Conservation (phyloP, 208 protist genomes). For the Leishmania aethiopica region DNA sequence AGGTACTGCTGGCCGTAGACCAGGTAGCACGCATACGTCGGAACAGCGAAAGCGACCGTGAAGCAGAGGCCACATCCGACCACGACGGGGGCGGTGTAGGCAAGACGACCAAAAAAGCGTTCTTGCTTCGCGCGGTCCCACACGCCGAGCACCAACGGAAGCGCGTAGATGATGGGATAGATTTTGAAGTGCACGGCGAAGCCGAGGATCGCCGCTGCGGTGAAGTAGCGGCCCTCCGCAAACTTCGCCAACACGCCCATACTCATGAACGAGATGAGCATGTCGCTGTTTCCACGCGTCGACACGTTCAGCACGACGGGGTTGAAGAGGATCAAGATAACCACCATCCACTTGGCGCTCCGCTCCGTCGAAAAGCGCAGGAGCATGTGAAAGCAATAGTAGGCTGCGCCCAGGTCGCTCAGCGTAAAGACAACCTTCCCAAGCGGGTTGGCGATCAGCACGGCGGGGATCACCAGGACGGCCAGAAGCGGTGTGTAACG, state of each 20-base stretch:
- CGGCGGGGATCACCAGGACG: conserved; percentile 79
- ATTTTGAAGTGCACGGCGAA: conserved; percentile 93
- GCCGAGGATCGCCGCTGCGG: conserved; percentile 66
- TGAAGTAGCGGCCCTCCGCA: conserved; percentile 43
- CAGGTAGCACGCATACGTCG: conserved; percentile 59
- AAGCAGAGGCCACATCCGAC: conserved; percentile 53
- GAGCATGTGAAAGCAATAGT: conserved; percentile 72
- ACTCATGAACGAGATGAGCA: conserved; percentile 89
- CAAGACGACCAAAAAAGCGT: conserved; percentile 8
- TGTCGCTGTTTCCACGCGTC: conserved; percentile 95
- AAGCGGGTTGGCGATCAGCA: conserved; percentile 50
- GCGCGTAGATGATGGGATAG: conserved; percentile 93
- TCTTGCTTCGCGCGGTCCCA: conserved; percentile 34
- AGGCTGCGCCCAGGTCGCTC: conserved; percentile 80
- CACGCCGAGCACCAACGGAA: conserved; percentile 75
- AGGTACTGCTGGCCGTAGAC: conserved; percentile 81
- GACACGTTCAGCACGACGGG: conserved; percentile 93
- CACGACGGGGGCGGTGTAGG: conserved; percentile 20
- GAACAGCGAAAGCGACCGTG: conserved; percentile 45
- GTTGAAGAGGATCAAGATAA: conserved; percentile 90
- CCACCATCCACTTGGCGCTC: conserved; percentile 74
- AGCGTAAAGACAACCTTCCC: conserved; percentile 91
- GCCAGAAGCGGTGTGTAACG: conserved; percentile 95
- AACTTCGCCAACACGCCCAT: conserved; percentile 81
- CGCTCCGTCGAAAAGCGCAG: conserved; percentile 54